Percentiles rank a stretch among this genome's conserved stretches.
Evolutionary conservation across 768 basidiomycete species (phyloP).

Genomic region (Ramaria sp.): DNA sequence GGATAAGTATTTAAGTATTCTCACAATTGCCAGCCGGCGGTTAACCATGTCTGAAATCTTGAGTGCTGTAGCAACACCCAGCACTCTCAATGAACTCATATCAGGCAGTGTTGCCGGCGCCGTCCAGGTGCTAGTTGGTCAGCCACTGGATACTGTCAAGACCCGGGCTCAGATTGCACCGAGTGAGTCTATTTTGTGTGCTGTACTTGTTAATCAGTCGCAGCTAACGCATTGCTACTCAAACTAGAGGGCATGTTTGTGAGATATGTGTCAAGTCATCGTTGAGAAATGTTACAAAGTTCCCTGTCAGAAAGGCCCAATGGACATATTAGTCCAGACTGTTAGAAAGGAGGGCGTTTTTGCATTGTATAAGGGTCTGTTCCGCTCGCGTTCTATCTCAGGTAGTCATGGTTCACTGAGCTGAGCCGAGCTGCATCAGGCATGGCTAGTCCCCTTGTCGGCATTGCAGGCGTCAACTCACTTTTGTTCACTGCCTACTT

Average conservation of each 20-base stretch:
- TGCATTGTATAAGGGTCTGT: constrained; percentile 85
- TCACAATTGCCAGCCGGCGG: not conserved
- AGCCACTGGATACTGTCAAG: constrained; percentile 83
- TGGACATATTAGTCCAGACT: constrained; percentile 82
- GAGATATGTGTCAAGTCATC: constrained; percentile 23
- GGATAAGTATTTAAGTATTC: too few species aligned
- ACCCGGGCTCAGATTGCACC: constrained; percentile 82
- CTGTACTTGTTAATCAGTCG: not conserved
- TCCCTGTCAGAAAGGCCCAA: constrained; percentile 69
- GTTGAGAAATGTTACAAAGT: not conserved
- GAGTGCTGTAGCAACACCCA: constrained; percentile 18
- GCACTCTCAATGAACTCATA: constrained; percentile 70
- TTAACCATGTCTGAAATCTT: constrained; percentile 5
- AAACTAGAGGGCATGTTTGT: constrained; percentile 77
- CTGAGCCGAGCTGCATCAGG: constrained; percentile 31
- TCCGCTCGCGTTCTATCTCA: too few species aligned
- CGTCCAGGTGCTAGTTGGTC: constrained; percentile 90
- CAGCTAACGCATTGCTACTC: not conserved
- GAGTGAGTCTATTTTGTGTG: constrained; percentile 31
- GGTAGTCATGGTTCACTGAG: not conserved
- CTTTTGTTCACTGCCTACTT: constrained; percentile 88
- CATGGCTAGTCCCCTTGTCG: constrained; percentile 84
- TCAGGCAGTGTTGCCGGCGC: constrained; percentile 91
- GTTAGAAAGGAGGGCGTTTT: constrained; percentile 81
- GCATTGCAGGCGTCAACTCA: constrained; percentile 93